phyloP scores from a whole-genome alignment of 2,329 filamentous ascomycete species.

The Alternaria alternata region DNA sequence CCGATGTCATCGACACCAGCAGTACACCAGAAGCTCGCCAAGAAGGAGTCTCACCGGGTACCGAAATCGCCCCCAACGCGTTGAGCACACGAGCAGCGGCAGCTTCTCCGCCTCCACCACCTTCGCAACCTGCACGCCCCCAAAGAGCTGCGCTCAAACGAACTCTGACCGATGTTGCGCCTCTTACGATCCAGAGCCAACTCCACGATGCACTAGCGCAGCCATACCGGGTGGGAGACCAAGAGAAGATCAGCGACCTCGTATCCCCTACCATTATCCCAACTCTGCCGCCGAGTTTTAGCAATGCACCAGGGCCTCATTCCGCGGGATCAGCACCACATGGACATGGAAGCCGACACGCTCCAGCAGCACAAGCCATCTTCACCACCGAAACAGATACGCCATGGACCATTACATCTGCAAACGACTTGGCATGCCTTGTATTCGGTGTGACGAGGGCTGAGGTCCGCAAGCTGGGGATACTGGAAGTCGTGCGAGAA shows the following conservation, averaged over 20 bases:
- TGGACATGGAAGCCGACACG: constrained; percentile 88
- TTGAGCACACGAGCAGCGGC: constrained; percentile 29
- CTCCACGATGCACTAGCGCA: constrained; percentile 85
- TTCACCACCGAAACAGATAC: constrained; percentile 92
- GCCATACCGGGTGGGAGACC: constrained; percentile 72
- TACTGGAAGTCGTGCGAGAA: constrained; percentile 91
- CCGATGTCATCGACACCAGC: constrained; percentile 15
- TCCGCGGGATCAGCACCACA: constrained; percentile 64
- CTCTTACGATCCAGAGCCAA: constrained; percentile 79
- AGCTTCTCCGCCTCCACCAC: constrained; percentile 30
- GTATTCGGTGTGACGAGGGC: constrained; percentile 99
- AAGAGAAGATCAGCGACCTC: constrained; percentile 53
- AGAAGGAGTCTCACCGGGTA: constrained; percentile 26
- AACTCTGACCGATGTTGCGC: constrained; percentile 84
- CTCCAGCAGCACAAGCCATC: constrained; percentile 91
- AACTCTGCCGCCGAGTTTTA: constrained; percentile 46
- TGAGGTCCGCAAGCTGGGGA: constrained; percentile 93
- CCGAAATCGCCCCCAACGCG: constrained; percentile 33
- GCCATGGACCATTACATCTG: constrained; percentile 95
- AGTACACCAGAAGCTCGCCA: constrained; percentile 23
- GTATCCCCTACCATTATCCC: constrained; percentile 58
- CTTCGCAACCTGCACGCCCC: constrained; percentile 34
- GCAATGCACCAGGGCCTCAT: constrained; percentile 44
- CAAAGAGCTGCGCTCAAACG: constrained; percentile 76
- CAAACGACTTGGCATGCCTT: constrained; percentile 94